A percentile compares a stretch with the other conserved stretches of the same genome.
These are phyloP conservation scores for Halenospora varia DNA, from an alignment of 495 filamentous ascomycete species.

Conservation along the genomic window DNA sequence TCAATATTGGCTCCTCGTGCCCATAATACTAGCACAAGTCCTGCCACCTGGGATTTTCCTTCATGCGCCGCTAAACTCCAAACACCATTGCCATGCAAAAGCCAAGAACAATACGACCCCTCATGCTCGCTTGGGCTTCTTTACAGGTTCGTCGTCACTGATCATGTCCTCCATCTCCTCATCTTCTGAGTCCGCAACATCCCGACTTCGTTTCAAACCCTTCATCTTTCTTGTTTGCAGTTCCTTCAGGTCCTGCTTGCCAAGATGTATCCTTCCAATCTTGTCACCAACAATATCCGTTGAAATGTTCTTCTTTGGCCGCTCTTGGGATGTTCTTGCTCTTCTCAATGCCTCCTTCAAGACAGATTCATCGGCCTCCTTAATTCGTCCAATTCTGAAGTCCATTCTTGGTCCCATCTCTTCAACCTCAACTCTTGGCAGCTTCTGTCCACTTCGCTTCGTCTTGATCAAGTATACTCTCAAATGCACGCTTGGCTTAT, in stretches of 20 bases:
- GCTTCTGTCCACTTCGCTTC: constrained; percentile 76
- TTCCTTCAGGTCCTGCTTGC: constrained; percentile 80
- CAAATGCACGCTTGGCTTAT: constrained; percentile 70
- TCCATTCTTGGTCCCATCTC: constrained; percentile 74
- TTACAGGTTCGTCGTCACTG: constrained; percentile 24
- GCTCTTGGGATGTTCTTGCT: constrained; percentile 68
- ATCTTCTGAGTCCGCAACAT: constrained; percentile 45
- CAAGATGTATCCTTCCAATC: constrained; percentile 87
- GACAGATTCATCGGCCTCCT: constrained; percentile 67
- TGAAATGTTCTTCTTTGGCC: constrained; percentile 90
- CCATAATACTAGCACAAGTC: too few species aligned
- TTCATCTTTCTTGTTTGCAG: constrained; percentile 99
- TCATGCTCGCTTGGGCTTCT: constrained; percentile 16
- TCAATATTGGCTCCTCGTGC: too few species aligned
- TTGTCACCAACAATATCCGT: constrained; percentile 94
- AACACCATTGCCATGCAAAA: constrained; percentile 4
- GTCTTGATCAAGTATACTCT: constrained; percentile 81
- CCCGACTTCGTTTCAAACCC: constrained; percentile 79
- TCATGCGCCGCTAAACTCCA: constrained; percentile 2
- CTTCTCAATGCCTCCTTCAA: constrained; percentile 90
- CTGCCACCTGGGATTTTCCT: too few species aligned
- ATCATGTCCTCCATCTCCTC: constrained; percentile 36
- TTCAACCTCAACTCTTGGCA: constrained; percentile 29
- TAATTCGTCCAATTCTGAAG: constrained; percentile 79
- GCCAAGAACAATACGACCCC: not conserved